phyloP scores from a whole-genome alignment of 2,329 filamentous ascomycete species.

The Lizonia empirigonia region DNA sequence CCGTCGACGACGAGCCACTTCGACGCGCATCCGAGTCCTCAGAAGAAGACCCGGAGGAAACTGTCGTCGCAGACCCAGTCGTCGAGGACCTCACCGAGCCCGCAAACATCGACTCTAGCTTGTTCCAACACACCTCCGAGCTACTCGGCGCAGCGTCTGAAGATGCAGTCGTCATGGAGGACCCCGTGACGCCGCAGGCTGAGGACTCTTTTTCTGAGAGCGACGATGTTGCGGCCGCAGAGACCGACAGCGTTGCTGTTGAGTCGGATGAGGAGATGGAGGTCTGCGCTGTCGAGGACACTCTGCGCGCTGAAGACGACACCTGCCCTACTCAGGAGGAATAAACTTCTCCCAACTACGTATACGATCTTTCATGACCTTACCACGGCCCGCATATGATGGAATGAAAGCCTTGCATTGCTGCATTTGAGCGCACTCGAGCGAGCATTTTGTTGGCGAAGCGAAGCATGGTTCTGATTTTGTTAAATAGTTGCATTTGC shows the following conservation, averaged over 20 bases:
- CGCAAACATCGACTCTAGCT: conserved; percentile 6
- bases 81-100: conserved; percentile 17
- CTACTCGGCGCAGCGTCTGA: conserved; percentile 8
- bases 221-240: conserved; percentile 2
- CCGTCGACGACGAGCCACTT: conserved; percentile 13
- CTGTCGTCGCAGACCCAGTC: conserved; percentile 8
- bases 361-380: neutral
- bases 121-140: conserved; percentile 13
- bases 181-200: conserved; percentile 12
- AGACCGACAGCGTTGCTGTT: conserved; percentile 12
- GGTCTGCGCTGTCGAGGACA: conserved; percentile 6
- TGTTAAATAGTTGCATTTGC: neutral
- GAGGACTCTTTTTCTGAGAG: conserved; percentile 9
- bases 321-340: neutral
- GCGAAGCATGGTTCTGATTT: neutral
- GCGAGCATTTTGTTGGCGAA: conserved; percentile 1
- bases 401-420: conserved; percentile 1
- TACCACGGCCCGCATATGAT: neutral
- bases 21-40: conserved; percentile 12
- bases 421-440: conserved; percentile 5
- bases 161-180: conserved; percentile 13
- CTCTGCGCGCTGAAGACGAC: neutral
- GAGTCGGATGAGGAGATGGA: conserved; percentile 17
- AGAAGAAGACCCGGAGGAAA: conserved; percentile 12
- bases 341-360: neutral